phyloP scores from a whole-genome alignment of 768 basidiomycete species.

The Boletus eberwhitei region DNA sequence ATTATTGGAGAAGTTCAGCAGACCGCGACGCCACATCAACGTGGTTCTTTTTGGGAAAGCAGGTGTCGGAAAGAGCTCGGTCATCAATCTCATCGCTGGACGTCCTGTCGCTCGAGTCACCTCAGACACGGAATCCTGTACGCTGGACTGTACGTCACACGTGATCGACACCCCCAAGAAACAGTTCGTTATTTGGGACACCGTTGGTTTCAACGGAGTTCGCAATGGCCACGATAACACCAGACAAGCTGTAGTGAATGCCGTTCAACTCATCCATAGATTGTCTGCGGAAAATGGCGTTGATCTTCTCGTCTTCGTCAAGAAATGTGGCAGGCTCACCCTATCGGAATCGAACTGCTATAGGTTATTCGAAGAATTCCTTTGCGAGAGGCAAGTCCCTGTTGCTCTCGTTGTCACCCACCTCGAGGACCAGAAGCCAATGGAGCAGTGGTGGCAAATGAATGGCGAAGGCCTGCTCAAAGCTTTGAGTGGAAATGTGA shows the following conservation, averaged over 20 bases:
- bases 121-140: background rate
- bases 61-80: slow-evolving; percentile 28
- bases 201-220: background rate
- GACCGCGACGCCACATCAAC: slow-evolving; percentile 10
- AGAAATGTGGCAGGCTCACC: slow-evolving; percentile 26
- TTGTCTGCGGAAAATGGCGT: slow-evolving; percentile 17
- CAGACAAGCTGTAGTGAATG: slow-evolving; percentile 2
- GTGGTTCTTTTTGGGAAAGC: slow-evolving; percentile 36
- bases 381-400: slow-evolving; percentile 33
- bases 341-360: slow-evolving; percentile 26
- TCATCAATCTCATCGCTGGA: slow-evolving; percentile 8
- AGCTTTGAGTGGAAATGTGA: background rate
- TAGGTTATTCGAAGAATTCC: slow-evolving; percentile 27
- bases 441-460: slow-evolving; percentile 25
- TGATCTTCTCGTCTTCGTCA: slow-evolving; percentile 34
- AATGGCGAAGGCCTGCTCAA: slow-evolving; percentile 1
- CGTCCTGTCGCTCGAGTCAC: background rate
- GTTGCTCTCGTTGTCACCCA: slow-evolving; percentile 33
- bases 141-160: background rate
- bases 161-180: background rate
- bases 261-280: slow-evolving; percentile 22
- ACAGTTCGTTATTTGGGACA: slow-evolving; percentile 5
- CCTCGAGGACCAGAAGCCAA: slow-evolving; percentile 28
- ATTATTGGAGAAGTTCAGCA: background rate
- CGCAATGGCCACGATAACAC: background rate